Evolutionary conservation across 345 rosid species (phyloP).

Genomic region (Hibiscus mutabilis): DNA sequence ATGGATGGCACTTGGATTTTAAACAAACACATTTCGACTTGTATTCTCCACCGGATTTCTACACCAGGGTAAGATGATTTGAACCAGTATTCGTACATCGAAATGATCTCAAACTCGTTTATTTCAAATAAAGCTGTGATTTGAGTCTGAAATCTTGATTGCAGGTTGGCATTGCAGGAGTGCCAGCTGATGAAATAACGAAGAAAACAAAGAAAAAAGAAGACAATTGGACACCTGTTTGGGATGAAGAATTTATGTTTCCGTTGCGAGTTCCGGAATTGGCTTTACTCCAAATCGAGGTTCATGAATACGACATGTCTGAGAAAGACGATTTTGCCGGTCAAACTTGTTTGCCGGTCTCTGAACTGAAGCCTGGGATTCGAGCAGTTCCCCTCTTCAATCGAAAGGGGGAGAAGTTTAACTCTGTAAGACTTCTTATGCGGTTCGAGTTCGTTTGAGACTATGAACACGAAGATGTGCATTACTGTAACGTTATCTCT

Average conservation of each 20-base stretch:
- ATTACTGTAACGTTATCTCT: background rate
- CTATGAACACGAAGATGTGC: background rate
- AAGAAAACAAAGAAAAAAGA: constrained; percentile 50
- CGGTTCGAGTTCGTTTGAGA: constrained; percentile 42
- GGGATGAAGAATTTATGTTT: constrained; percentile 81
- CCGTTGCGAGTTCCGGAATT: constrained; percentile 71
- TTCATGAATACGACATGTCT: constrained; percentile 55
- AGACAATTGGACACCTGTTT: constrained; percentile 69
- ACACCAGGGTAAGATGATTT: constrained; percentile 11
- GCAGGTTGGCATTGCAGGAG: constrained; percentile 80
- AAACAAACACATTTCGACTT: constrained; percentile 27
- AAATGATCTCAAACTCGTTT: background rate
- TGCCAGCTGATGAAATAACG: constrained; percentile 53
- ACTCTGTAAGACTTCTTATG: constrained; percentile 65
- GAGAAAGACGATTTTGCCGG: constrained; percentile 84
- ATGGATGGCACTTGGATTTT: constrained; percentile 60
- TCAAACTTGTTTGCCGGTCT: constrained; percentile 75
- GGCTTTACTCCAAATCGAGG: constrained; percentile 79
- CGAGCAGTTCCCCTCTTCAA: constrained; percentile 64
- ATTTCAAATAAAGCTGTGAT: background rate
- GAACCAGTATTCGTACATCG: background rate
- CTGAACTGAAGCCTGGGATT: constrained; percentile 59
- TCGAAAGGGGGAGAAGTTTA: constrained; percentile 45
- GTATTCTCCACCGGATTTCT: constrained; percentile 22
- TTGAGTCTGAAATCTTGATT: background rate